phyloP scores from a whole-genome alignment of 2,329 filamentous ascomycete genomes.

The Colletotrichum trifolii region DNA sequence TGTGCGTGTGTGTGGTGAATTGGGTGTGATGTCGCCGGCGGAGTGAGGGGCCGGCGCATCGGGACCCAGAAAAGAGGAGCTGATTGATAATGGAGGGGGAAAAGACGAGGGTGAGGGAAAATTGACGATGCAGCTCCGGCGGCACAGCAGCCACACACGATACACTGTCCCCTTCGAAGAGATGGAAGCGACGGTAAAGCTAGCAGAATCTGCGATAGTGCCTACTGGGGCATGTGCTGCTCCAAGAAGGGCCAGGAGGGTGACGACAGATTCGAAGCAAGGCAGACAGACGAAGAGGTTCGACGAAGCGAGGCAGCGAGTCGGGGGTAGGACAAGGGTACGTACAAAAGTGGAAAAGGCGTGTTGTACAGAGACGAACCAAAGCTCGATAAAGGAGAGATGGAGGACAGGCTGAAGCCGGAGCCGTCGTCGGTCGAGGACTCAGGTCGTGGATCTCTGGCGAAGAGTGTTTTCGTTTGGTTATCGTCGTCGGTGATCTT shows the following conservation, averaged over 20 bases:
- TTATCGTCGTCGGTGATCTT: no score
- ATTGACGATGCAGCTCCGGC: conserved; percentile 15
- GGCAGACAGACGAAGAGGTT: no score
- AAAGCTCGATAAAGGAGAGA: conserved; percentile 5
- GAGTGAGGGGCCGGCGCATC: conserved; percentile 36
- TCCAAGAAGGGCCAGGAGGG: no score
- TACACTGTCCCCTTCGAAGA: neutral
- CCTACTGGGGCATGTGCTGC: no score
- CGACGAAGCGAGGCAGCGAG: conserved; percentile 16
- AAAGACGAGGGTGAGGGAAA: conserved; percentile 22
- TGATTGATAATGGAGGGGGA: conserved; percentile 32
- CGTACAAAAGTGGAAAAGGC: conserved; percentile 34
- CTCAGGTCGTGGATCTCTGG: conserved; percentile 8
- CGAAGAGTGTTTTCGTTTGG: neutral
- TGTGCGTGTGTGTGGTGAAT: conserved; percentile 4
- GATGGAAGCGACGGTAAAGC: no score
- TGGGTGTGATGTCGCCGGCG: conserved; percentile 29
- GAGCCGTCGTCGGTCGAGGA: conserved; percentile 18
- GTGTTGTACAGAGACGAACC: conserved; percentile 20
- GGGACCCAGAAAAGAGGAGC: conserved; percentile 33
- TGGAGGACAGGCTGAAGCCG: conserved; percentile 18
- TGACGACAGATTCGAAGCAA: no score
- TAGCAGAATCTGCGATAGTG: no score
- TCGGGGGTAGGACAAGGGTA: conserved; percentile 26
- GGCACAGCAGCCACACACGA: neutral